Conservation (phyloP, 306 rosid genomes). For the Acacia crassicarpa region DNA sequence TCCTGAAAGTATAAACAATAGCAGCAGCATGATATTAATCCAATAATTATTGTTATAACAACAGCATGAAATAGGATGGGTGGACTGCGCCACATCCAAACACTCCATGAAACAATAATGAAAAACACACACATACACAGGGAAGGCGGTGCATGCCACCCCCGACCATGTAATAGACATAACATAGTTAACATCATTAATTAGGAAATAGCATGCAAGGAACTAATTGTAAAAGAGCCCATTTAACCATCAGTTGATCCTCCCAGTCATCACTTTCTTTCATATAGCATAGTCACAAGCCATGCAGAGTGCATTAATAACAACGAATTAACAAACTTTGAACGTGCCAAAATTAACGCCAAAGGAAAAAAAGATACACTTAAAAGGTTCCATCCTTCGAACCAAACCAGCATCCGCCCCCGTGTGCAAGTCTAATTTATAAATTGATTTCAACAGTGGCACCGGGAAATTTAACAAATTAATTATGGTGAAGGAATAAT, state of each 20-base stretch:
- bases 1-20: conserved; percentile 58
- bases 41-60: background rate
- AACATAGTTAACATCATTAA: background rate
- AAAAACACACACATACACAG: too few species aligned
- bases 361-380: too few species aligned
- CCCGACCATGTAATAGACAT: background rate
- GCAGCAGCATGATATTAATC: background rate
- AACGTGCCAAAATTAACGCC: background rate
- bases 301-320: background rate
- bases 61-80: background rate
- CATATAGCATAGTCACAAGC: background rate
- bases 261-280: background rate
- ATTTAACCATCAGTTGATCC: background rate
- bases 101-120: background rate
- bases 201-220: background rate
- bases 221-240: background rate
- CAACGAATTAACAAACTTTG: background rate
- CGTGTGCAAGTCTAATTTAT: background rate
- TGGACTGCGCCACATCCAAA: background rate
- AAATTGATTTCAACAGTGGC: background rate
- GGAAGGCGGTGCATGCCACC: background rate
- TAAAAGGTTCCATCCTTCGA: background rate
- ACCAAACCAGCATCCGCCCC: conserved; percentile 9
- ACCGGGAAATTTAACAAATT: background rate
- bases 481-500: background rate